Evolutionary conservation across 306 rosid genomes (phyloP).

Genomic region (Amphicarpaea edgeworthii): DNA sequence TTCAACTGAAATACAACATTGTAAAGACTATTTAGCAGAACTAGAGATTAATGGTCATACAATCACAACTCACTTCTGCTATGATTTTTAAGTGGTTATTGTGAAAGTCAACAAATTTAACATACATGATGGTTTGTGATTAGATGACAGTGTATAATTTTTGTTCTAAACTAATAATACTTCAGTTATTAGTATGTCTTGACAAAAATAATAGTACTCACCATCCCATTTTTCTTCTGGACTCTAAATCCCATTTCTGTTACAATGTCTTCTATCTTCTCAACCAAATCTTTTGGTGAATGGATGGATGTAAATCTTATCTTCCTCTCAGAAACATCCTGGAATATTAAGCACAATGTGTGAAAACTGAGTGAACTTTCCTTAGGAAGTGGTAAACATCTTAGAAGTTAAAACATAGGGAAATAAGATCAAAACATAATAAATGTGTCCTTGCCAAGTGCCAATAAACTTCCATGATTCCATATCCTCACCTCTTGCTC

Average conservation of each 20-base stretch:
- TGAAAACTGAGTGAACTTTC: constrained; percentile 9
- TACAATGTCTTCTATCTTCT: constrained; percentile 76
- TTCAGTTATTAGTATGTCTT: neutral
- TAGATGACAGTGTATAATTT: too few species aligned
- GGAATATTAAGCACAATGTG: constrained; percentile 15
- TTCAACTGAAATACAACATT: constrained; percentile 66
- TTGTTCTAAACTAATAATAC: neutral
- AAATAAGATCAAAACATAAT: neutral
- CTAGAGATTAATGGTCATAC: too few species aligned
- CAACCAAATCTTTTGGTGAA: constrained; percentile 70
- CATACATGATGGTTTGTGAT: too few species aligned
- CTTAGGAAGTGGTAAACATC: neutral
- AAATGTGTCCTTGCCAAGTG: neutral
- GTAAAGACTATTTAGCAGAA: constrained; percentile 4
- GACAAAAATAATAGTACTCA: constrained; percentile 27
- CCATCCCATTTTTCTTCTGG: constrained; percentile 84
- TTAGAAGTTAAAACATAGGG: neutral
- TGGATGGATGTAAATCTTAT: constrained; percentile 86
- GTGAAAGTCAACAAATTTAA: too few species aligned
- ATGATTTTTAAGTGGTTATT: too few species aligned
- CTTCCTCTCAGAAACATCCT: constrained; percentile 94
- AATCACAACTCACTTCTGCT: too few species aligned
- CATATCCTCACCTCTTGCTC: constrained; percentile 75
- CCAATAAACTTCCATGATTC: constrained; percentile 18
- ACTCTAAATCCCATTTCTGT: constrained; percentile 80